Evolutionary conservation across 129 eudicot genomes (phyloP).

Genomic region (Heracleum sosnowskyi): DNA sequence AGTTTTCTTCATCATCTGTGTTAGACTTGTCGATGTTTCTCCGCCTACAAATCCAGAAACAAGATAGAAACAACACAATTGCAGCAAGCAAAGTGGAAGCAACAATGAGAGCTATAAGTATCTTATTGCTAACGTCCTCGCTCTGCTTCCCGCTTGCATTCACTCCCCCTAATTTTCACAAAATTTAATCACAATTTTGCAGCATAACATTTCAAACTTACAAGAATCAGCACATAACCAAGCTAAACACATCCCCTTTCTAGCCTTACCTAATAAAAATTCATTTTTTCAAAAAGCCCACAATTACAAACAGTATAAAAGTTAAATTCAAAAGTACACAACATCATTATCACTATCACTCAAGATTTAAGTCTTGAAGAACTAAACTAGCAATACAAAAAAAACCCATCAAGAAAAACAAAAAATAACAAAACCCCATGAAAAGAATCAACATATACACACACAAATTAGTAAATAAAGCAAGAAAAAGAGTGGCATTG

Average conservation of each 20-base stretch:
- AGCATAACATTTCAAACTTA: neutral
- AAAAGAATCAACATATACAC: neutral
- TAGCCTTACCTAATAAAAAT: neutral
- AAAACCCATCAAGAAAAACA: neutral
- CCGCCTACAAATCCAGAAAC: slow-evolving; percentile 60
- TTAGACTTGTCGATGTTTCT: slow-evolving; percentile 37
- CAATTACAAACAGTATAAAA: neutral
- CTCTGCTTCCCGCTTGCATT: slow-evolving; percentile 48
- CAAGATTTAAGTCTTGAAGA: neutral
- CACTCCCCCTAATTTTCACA: slow-evolving; percentile 35
- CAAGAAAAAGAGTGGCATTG: neutral
- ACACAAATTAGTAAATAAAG: neutral
- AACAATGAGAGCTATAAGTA: slow-evolving; percentile 61
- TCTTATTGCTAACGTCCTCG: slow-evolving; percentile 62
- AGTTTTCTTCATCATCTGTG: slow-evolving; percentile 23
- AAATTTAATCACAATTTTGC: neutral
- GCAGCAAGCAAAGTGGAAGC: slow-evolving; percentile 71
- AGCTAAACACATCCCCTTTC: neutral
- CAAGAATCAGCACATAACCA: slow-evolving; percentile 6
- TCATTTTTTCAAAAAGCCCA: neutral
- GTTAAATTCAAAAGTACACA: neutral
- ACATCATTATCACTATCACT: neutral
- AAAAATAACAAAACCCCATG: neutral
- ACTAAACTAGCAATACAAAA: neutral
- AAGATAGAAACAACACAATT: slow-evolving; percentile 47